Percentiles rank a stretch among this genome's conserved stretches.
Conservation (phyloP, 306 rosid genomes). For the Cicer arietinum region DNA sequence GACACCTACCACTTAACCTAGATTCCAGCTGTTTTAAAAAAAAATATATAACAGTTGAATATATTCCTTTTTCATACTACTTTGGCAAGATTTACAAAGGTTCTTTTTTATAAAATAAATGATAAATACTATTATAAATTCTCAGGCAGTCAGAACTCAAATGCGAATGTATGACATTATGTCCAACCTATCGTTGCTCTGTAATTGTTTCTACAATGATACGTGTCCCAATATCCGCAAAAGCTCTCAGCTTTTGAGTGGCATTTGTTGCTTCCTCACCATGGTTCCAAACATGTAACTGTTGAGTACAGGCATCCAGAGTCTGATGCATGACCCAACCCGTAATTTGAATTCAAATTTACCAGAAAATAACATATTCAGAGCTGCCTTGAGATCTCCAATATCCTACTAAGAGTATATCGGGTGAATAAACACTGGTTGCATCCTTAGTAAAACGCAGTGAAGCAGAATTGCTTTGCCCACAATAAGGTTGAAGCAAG, state of each 20-base stretch:
- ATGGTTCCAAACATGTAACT: not conserved
- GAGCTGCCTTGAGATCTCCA: too few relatives aligned
- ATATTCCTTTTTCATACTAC: too few relatives aligned
- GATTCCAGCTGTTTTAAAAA: too few relatives aligned
- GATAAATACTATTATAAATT: too few relatives aligned
- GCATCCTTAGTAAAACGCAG: not conserved
- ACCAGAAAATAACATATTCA: not conserved
- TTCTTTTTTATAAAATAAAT: too few relatives aligned
- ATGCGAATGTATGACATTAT: too few relatives aligned
- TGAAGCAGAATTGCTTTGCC: not conserved
- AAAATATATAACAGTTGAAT: too few relatives aligned
- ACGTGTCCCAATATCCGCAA: not conserved
- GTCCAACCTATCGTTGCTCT: not conserved
- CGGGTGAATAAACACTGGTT: slow-evolving; percentile 1
- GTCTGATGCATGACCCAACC: not conserved
- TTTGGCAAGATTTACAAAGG: too few relatives aligned
- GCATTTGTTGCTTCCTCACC: not conserved
- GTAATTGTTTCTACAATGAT: not conserved
- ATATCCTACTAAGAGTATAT: not conserved
- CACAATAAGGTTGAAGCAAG: slow-evolving; percentile 14
- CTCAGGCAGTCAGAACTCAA: too few relatives aligned
- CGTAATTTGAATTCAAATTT: not conserved
- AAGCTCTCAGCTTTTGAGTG: not conserved
- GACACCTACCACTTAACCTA: too few relatives aligned
- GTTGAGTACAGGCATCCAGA: slow-evolving; percentile 1